Evolutionary conservation across 805 yeast species (phyloP).

Genomic region (Huiozyma sinensis): DNA sequence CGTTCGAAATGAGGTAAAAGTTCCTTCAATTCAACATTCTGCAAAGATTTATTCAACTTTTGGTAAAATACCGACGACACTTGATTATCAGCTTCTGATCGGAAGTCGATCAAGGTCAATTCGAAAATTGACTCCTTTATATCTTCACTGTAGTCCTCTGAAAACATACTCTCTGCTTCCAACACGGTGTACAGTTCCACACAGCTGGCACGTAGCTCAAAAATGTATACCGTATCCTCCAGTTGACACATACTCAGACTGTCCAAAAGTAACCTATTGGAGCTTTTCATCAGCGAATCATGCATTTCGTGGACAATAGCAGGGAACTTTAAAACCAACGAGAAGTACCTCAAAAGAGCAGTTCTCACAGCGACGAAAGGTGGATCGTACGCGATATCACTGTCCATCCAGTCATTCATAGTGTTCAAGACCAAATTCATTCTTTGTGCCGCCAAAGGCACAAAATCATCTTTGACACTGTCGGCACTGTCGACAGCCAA

Average conservation of each 20-base stretch:
- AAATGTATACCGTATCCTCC: slow-evolving; percentile 25
- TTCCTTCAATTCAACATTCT: slow-evolving; percentile 22
- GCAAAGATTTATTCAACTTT: slow-evolving; percentile 26
- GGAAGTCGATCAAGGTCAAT: slow-evolving; percentile 27
- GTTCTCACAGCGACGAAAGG: slow-evolving; percentile 43
- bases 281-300: slow-evolving; percentile 32
- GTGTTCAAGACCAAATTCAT: slow-evolving; percentile 49
- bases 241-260: slow-evolving; percentile 23
- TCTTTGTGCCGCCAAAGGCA: slow-evolving; percentile 53
- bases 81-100: slow-evolving; percentile 19
- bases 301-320: slow-evolving; percentile 30
- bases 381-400: slow-evolving; percentile 49
- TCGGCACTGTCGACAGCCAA: slow-evolving; percentile 13
- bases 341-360: slow-evolving; percentile 39
- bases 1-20: slow-evolving; percentile 27
- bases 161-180: slow-evolving; percentile 24
- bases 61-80: slow-evolving; percentile 29
- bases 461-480: slow-evolving; percentile 17
- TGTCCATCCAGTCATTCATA: slow-evolving; percentile 47
- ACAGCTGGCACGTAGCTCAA: slow-evolving; percentile 38
- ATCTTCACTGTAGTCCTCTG: slow-evolving; percentile 27
- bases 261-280: slow-evolving; percentile 32
- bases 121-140: slow-evolving; percentile 36
- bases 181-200: slow-evolving; percentile 34
- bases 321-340: slow-evolving; percentile 18